Base-by-base conservation (phyloP, 352 stramenopile genomes). In the Globisporangium paddicum region DNA sequence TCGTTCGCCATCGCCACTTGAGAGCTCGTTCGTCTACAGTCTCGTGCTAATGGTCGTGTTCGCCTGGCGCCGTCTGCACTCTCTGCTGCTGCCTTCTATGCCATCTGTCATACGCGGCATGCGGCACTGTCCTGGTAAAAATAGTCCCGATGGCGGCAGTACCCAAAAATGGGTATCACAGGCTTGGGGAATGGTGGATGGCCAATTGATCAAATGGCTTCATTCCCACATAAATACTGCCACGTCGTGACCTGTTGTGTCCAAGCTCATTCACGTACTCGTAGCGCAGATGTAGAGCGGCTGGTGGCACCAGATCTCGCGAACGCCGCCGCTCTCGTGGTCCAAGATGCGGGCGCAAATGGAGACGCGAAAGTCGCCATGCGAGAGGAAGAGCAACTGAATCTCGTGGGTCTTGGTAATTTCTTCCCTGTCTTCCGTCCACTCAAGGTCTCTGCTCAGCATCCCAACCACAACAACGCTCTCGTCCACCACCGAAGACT, bases 371-470 rank as follows among this genome's bases (percentile, higher is more conserved):
- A 86, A 92, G 19, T 60, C 59, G 11, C 82, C 82, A 49, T 86
- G 70, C 1, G 82, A 83, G 37, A 92, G 60, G 64, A 92, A 90
- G 35, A 89, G 60, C 58, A 72, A 74, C 47, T 80, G 72, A 26
- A 92, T 50, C 52, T 80, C 64, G 55, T 28, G 54, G 14, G 51
- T 67, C 67, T 52, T 61, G 19, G 47, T 49, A 41, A 40, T 13
- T n/a, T 37, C 55, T 11, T 55, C 35, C 23, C 6, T 10, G 23
- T n/a, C 23, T 3, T 16, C 10, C 25, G 32, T 16, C 69, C 72
- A 82, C 5, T 40, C 19, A 5, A 86, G 10, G 7, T 55, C 63
- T 19, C 44, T 70, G 45, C 75, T 65, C 21, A 81, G 46, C 63
- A 71, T 54, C 3, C 75, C 75, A 19, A 73, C 66, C 35, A 77